A percentile compares a stretch with the other conserved stretches of the same genome.
Conservation (phyloP, 2,329 filamentous ascomycete species). For the Colletotrichum gigasporum region DNA sequence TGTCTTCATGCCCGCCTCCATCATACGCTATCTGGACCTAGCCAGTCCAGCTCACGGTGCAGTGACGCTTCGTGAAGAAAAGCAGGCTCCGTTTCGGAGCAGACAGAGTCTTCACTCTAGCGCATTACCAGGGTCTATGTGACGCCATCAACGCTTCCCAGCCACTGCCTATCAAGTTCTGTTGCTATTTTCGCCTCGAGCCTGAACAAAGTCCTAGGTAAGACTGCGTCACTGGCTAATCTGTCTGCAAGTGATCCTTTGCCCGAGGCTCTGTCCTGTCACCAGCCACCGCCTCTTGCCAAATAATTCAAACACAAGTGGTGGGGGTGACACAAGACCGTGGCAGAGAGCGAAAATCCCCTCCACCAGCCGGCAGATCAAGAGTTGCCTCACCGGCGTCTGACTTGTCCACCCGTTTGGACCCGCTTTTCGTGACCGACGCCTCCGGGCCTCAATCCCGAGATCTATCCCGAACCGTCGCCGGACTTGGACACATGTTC, state of each 20-base stretch:
- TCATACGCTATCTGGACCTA: background rate
- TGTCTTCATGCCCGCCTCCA: constrained; percentile 10
- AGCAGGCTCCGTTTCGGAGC: background rate
- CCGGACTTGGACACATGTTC: constrained; percentile 9
- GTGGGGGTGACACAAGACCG: background rate
- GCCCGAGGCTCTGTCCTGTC: background rate
- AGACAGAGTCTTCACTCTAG: background rate
- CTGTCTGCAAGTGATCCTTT: background rate
- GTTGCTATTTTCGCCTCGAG: background rate
- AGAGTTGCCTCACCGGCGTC: constrained; percentile 2
- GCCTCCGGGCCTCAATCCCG: constrained; percentile 22
- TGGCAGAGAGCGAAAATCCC: background rate
- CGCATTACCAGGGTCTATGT: background rate
- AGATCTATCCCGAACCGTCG: constrained; percentile 16
- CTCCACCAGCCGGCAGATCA: background rate
- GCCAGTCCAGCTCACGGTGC: background rate
- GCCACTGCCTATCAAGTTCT: background rate
- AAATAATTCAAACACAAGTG: constrained; percentile 6
- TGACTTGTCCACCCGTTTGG: constrained; percentile 6
- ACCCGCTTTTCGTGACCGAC: constrained; percentile 14
- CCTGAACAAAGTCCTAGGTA: background rate
- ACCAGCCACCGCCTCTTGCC: constrained; percentile 7
- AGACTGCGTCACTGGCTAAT: background rate
- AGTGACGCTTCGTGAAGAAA: background rate
- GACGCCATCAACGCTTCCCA: background rate